Evolutionary conservation across 2,329 filamentous ascomycete genomes (phyloP).

Genomic region (Phialophora tarda): DNA sequence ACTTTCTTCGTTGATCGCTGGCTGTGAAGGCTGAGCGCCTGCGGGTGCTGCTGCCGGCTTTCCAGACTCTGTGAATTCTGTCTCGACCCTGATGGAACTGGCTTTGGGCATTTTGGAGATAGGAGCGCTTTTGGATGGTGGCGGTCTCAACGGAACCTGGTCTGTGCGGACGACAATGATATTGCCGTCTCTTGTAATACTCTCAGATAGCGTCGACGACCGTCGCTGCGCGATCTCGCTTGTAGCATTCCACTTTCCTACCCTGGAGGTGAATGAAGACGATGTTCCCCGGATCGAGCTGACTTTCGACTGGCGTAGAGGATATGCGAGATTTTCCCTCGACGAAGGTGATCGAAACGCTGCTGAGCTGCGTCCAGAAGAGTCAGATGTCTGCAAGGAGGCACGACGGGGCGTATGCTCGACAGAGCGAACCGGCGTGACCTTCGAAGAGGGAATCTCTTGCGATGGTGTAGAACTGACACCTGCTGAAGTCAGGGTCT

Average conservation of each 20-base stretch:
- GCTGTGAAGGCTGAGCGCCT: neutral
- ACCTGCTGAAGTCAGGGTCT: neutral
- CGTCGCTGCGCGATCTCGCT: constrained; percentile 1
- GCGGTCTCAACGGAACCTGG: constrained; percentile 28
- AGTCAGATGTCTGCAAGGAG: constrained; percentile 3
- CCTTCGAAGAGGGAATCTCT: neutral
- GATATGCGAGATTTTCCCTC: constrained; percentile 18
- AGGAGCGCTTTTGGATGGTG: constrained; percentile 12
- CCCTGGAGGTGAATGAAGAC: constrained; percentile 27
- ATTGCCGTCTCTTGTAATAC: constrained; percentile 6
- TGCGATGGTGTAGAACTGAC: neutral
- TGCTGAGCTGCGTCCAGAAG: constrained; percentile 11
- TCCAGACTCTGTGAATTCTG: constrained; percentile 19
- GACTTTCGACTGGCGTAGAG: constrained; percentile 12
- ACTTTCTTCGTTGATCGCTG: neutral
- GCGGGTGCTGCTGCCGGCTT: neutral
- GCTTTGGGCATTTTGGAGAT: neutral
- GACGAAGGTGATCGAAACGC: neutral
- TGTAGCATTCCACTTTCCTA: constrained; percentile 23
- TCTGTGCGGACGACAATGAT: constrained; percentile 28
- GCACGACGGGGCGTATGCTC: neutral
- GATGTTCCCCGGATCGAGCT: constrained; percentile 25
- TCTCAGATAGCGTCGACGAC: constrained; percentile 12
- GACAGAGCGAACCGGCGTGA: constrained; percentile 1
- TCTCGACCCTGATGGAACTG: constrained; percentile 30